Base-by-base conservation (phyloP, 345 rosid species). In the Atalantia buxifolia region DNA sequence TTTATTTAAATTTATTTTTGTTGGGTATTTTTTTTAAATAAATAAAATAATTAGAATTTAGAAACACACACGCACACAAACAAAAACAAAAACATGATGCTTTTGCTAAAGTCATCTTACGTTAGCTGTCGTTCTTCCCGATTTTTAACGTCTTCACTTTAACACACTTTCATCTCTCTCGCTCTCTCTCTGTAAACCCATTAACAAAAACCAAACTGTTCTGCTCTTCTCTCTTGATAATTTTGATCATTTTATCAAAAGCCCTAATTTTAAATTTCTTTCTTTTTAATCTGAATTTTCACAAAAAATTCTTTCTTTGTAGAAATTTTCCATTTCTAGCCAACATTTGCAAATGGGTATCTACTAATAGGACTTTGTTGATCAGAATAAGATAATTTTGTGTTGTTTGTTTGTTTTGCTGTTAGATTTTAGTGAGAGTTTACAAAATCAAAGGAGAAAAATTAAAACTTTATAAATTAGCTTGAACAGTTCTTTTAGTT, bases 311-410 rank as follows among this genome's bases (percentile, higher is more conserved):
- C 16, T 45, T 28, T 28, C 31, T 12, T 42, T 61, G 5, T 21
- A 10, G 22, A 45, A 33, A 6, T 31, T 6, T 81, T 30, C 35
- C 75, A 59, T 72, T 59, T 77, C 19, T 57, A 10, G 66, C 50
- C 24, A 36, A 25, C n/a, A 30, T 56, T 66, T 81, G 31, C 71
- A 68, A 67, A 74, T 78, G 79, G 79, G 76, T 69, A 7, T 78
- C 33, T 74, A 22, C 57, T 31, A 25, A 28, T 75, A 69, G 62
- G 60, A 31, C 42, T 42, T 12, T 69, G 31, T 45, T 69, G n/a
- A 69, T 45, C 73, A 30, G 62, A 53, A 50, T 8, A 24, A 30
- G 60, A 28, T 70, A 19, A 18, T 50, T 31, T 19, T 71, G 22
- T 65, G 27, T 40, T 33, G n/a, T 61, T 28, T 64, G 28, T 79